Base-by-base conservation (phyloP, 495 filamentous ascomycete genomes). In the Neohortaea acidophila region DNA sequence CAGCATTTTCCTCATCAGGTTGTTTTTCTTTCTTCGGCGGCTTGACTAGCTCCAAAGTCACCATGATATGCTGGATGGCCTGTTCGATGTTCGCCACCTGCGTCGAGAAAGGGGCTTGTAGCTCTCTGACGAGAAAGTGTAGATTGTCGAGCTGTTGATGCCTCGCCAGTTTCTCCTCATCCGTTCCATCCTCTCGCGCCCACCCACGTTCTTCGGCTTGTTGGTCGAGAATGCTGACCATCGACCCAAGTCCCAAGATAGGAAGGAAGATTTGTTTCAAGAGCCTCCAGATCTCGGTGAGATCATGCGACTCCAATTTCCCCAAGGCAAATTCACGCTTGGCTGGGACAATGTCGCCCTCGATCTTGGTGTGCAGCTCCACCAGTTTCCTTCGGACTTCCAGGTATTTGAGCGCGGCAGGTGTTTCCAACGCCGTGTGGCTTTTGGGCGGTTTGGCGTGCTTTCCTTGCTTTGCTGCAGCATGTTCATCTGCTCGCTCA, bases 171-270 rank as follows among this genome's bases (percentile, higher is more conserved):
- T 41, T 62, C 56, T 75, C 75, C 17, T 67, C 59, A 26, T 41
- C 62, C 58, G 43, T 33, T 21, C 15, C 32, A 13, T 20, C 32
- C 8, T 45, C 35, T 2, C 38, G 43, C 25, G 61, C 44, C 69
- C 67, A 72, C 5, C 65, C 67, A 18, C 61, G 49, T 32, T 49
- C 49, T 35, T 69, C 66, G 2, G 70, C 65, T 10, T 79, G 57
- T 14, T 81, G 69, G 51, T 81, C 69, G 45, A 91, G 84, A 11
- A 89, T 75, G 51, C 87, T 81, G 13, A 79, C 70, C 17, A 84
- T 67, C 2, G 80, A 81, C n/a, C 69, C 71, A 41, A 89, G 63
- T 0, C 83, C 83, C 9, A 79, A 58, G 1, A 82, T 51, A 0
- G 83, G 82, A 6, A 83, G 60, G 49, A 83, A 69, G 14, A 81